Evolutionary conservation across 441 rosid species (phyloP), one percentile per base, ranked within the genome.

Genomic region (Aleurites moluccanus): DNA sequence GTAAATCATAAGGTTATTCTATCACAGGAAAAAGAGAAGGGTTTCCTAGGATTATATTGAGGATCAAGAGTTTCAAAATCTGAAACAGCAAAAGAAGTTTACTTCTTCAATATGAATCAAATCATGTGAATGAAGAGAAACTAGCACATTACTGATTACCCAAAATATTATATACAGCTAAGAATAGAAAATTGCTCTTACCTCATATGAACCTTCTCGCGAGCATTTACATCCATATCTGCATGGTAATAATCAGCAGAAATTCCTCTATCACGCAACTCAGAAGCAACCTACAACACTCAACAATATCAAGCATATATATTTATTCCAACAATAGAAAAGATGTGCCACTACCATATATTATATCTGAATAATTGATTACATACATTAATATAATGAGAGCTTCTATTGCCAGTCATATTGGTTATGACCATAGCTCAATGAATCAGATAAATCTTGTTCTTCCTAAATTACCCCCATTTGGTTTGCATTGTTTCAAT

Each of bases 201-300:
- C 99, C 84, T 80, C 86, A 83, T 83, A 88, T 96, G 99, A 77
- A 96, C 92, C 73, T 87, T 93, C 83, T 91, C 97, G 0, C 99
- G 97, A 76, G 86, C 84, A 84, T 81, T 85, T 64, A 80, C 90
- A 86, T 96, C 97, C 97, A 96, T 91, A 76, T 96, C 96, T 79
- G 98, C 99, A 70, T 96, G 99, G 82, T 96, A 93, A 82, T 88
- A 85, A 79, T 85, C 93, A 73, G 98, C 97, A 30, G 88, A 86
- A 77, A 96, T 87, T 83, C 96, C 96, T 83, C 96, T 87, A 27
- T 83, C 83, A 75, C 89, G 83, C 80, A 96, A 81, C 69, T 92
- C 96, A 72, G 87, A 83, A 52, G 99, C 98, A 84, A 96, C 91
- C 99, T 96, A 83, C 81, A 83, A 71, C 60, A 75, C 86, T 75